Conservation (phyloP, 805 yeast genomes). For the Suhomyces sp. region DNA sequence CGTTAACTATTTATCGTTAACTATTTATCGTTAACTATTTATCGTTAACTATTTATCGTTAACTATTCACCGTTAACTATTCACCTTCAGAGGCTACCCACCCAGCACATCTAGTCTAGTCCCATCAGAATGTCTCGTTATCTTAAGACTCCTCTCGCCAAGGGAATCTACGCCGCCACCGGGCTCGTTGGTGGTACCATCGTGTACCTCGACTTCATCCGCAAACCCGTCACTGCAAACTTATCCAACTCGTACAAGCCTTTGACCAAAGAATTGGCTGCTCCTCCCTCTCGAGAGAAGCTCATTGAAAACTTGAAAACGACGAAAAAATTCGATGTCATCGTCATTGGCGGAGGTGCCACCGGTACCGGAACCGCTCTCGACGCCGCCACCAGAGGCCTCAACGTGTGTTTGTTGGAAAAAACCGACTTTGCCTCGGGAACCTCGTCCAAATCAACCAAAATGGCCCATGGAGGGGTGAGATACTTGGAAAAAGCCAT, state of each 20-base stretch:
- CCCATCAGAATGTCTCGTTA: constrained; percentile 9
- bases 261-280: constrained; percentile 41
- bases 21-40: no score
- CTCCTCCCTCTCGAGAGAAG: constrained; percentile 59
- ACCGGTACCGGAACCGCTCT: constrained; percentile 92
- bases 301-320: constrained; percentile 45
- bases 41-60: no score
- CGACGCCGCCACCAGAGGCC: constrained; percentile 88
- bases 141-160: constrained; percentile 17
- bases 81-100: no score
- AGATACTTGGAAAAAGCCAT: constrained; percentile 93
- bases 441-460: constrained; percentile 90
- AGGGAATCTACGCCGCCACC: constrained; percentile 30
- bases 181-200: constrained; percentile 37
- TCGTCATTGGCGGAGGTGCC: constrained; percentile 95
- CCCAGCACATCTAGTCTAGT: no score
- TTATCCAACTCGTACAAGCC: constrained; percentile 39
- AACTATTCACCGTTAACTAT: no score
- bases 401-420: constrained; percentile 84
- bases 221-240: constrained; percentile 29
- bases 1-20: no score
- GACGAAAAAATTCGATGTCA: constrained; percentile 65
- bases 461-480: constrained; percentile 98
- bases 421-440: constrained; percentile 89
- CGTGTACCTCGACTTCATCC: constrained; percentile 41